Conservation (phyloP, 1,284 basidiomycete genomes). For the Cutaneotrichosporon cyanovorans region DNA sequence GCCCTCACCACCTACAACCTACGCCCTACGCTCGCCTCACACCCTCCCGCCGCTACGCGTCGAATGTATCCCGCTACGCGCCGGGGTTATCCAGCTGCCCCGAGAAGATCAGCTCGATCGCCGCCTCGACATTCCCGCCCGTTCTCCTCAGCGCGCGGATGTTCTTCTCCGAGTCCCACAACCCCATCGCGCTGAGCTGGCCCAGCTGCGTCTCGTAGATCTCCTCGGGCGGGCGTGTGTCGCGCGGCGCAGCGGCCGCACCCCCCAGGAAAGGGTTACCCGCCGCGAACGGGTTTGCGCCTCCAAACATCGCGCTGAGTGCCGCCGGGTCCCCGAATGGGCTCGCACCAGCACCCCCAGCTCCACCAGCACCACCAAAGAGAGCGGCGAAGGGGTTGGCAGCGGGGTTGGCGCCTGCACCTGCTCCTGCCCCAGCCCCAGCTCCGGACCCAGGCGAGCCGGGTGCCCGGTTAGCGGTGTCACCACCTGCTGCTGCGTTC, state of each 20-base stretch:
- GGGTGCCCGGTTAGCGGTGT: background rate
- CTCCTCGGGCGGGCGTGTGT: constrained; percentile 72
- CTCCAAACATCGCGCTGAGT: no score
- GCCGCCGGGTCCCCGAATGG: background rate
- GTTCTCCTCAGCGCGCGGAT: constrained; percentile 78
- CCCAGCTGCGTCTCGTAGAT: constrained; percentile 73
- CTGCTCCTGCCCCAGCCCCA: constrained; percentile 18
- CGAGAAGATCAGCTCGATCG: constrained; percentile 80
- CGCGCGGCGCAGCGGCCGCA: constrained; percentile 42
- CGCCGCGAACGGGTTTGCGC: constrained; percentile 12
- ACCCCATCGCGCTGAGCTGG: constrained; percentile 52
- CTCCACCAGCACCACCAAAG: constrained; percentile 7
- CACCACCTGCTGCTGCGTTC: constrained; percentile 20
- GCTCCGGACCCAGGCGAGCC: background rate
- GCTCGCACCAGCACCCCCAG: constrained; percentile 5
- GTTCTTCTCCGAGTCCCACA: constrained; percentile 81
- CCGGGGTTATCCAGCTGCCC: constrained; percentile 47
- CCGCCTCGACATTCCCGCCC: constrained; percentile 78
- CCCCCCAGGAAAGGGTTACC: constrained; percentile 16
- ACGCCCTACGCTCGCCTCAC: no score
- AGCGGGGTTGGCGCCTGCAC: constrained; percentile 35
- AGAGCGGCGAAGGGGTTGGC: constrained; percentile 38
- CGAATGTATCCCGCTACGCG: background rate
- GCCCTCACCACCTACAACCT: no score
- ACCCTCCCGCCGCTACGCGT: no score